phyloP scores from a whole-genome alignment of 768 basidiomycete species.

The Rhodotorula toruloides region DNA sequence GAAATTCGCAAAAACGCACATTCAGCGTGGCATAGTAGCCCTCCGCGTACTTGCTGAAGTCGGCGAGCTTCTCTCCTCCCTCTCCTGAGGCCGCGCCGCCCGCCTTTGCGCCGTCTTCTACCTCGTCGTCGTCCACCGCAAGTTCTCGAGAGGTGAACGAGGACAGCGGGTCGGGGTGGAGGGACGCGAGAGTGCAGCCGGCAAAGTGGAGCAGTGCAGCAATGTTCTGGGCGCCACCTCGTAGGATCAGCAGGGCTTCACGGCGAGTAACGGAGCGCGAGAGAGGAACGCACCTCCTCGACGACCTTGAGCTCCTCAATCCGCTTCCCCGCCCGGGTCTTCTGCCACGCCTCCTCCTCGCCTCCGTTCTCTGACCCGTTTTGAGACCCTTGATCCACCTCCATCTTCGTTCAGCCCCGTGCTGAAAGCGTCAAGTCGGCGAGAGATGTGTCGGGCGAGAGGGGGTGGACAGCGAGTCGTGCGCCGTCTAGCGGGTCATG shows the following conservation, averaged over 20 bases:
- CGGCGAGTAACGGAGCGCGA: background rate
- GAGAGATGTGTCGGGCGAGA: no score
- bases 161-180: conserved; percentile 32
- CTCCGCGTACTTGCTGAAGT: conserved; percentile 32
- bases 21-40: conserved; percentile 34
- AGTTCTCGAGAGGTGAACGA: conserved; percentile 28
- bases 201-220: conserved; percentile 33
- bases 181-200: conserved; percentile 32
- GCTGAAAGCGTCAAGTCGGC: background rate
- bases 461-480: no score
- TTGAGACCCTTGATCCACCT: conserved; percentile 3
- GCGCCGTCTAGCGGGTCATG: no score
- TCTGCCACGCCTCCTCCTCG: conserved; percentile 2
- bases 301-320: conserved; percentile 30
- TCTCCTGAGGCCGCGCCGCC: background rate
- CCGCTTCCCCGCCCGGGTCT: conserved; percentile 27
- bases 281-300: conserved; percentile 27
- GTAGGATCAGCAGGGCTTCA: no score
- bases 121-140: conserved; percentile 20
- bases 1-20: conserved; percentile 6
- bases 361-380: no score
- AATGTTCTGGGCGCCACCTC: conserved; percentile 5
- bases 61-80: conserved; percentile 9
- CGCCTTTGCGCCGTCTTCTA: background rate
- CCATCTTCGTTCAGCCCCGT: background rate